Percentiles rank a stretch among this genome's conserved stretches.
phyloP scores from a whole-genome alignment of 257 asterid genomes.

The Gentiana straminea region DNA sequence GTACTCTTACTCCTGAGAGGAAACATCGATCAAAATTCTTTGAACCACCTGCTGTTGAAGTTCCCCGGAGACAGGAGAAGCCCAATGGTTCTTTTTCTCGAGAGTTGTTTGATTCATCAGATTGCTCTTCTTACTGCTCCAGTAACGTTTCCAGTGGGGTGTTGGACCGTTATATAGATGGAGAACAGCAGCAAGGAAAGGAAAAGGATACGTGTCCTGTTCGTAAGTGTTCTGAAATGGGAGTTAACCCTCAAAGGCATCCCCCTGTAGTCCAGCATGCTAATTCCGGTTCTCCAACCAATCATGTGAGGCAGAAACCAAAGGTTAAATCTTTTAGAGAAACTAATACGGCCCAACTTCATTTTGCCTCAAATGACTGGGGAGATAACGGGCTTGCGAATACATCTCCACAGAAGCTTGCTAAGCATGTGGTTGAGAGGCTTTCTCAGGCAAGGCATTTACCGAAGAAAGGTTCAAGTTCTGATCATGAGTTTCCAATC shows the following conservation, averaged over 20 bases:
- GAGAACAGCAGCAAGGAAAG: slow-evolving; percentile 64
- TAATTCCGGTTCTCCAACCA: slow-evolving; percentile 36
- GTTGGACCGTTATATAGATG: slow-evolving; percentile 86
- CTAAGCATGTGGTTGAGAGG: slow-evolving; percentile 85
- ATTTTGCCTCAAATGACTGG: slow-evolving; percentile 37
- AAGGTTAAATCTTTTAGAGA: slow-evolving; percentile 73
- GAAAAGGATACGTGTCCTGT: slow-evolving; percentile 21
- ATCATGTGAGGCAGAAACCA: slow-evolving; percentile 62
- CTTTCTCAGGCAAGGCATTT: slow-evolving; percentile 64
- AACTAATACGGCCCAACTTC: slow-evolving; percentile 31
- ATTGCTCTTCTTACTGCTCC: slow-evolving; percentile 63
- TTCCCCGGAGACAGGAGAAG: slow-evolving; percentile 33
- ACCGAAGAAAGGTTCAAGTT: slow-evolving; percentile 39
- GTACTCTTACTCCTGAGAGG: slow-evolving; percentile 76
- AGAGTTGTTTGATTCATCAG: slow-evolving; percentile 53
- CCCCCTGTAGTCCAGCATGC: slow-evolving; percentile 46
- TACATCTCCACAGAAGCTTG: slow-evolving; percentile 76
- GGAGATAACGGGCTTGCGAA: slow-evolving; percentile 40
- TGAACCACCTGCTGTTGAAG: slow-evolving; percentile 26
- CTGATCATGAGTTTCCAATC: slow-evolving; percentile 54
- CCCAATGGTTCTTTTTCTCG: slow-evolving; percentile 29
- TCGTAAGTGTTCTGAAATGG: slow-evolving; percentile 34
- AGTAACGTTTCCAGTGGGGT: slow-evolving; percentile 69
- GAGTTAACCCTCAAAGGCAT: slow-evolving; percentile 31
- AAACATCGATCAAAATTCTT: slow-evolving; percentile 26